Evolutionary conservation across 2,329 filamentous ascomycete genomes (phyloP), one percentile per base, ranked within the genome.

Genomic region (Tympanopsis confertula): DNA sequence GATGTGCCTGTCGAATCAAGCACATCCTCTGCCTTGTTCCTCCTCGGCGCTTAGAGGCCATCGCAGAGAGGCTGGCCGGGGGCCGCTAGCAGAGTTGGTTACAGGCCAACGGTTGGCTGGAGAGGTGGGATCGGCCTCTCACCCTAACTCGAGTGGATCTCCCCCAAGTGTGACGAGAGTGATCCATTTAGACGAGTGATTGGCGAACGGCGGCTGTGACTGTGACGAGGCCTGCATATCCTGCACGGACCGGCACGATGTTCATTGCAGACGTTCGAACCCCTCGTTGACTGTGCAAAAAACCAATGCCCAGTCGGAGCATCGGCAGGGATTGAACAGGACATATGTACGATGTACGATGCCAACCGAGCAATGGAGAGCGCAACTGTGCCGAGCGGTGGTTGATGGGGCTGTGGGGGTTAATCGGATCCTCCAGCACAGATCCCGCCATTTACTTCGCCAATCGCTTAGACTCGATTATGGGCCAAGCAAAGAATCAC

Each of bases 181-280:
- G 24, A 28, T n/a, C 10, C 10, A n/a, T 10, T 10, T 28, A 10
- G 24, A 28, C 24, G 24, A 28, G 24, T 10, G 24, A 28, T 45
- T 52, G 48, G 48, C 41, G 45, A 45, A 39, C 10, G 36, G 39
- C 26, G 28, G 40, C 29, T 51, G 53, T 55, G 53, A 57, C 38
- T 55, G 53, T 56, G 54, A 56, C 45, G 37, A 26, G 30, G 4
- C 20, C 42, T 55, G 53, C 53, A 55, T 37, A 37, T 10, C 22
- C 38, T 45, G 45, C 43, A 49, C 43, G 44, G 45, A 45, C 44
- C 15, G 20, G 26, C 14, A 13, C 28, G 29, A 35, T 24, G n/a
- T 28, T 28, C 24, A n/a, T 28, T n/a, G 24, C 10, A 10, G 10
- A 28, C 24, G 10, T 10, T 10, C 24, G 24, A 28, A 28, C 24